These are phyloP conservation scores for Talaromyces sp. DNA, from an alignment of 2,329 filamentous ascomycete genomes.

Conservation along the genomic window DNA sequence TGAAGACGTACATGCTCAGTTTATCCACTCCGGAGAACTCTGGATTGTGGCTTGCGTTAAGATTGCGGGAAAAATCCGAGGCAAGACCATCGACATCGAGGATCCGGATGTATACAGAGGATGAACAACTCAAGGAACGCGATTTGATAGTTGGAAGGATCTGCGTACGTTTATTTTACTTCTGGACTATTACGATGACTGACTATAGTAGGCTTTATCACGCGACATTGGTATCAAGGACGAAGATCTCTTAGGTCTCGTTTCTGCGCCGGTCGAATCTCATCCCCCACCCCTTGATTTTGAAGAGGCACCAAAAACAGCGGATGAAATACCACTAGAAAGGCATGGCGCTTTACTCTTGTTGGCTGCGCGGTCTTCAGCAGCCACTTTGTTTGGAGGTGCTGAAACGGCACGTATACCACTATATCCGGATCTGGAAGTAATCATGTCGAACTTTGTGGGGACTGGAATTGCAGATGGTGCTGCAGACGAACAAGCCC, in stretches of 20 bases:
- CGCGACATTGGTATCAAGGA: constrained; percentile 50
- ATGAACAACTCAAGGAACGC: constrained; percentile 47
- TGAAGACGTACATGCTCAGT: constrained; percentile 55
- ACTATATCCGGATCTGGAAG: constrained; percentile 51
- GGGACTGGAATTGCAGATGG: constrained; percentile 37
- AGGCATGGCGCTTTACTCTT: constrained; percentile 52
- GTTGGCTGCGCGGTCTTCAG: constrained; percentile 49
- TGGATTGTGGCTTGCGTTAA: constrained; percentile 41
- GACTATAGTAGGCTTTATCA: constrained; percentile 43
- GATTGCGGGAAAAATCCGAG: constrained; percentile 55
- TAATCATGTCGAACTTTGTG: constrained; percentile 49
- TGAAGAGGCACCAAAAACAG: constrained; percentile 50
- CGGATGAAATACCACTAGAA: constrained; percentile 52
- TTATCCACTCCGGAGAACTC: constrained; percentile 31
- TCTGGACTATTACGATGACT: background rate
- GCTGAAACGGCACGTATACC: constrained; percentile 37
- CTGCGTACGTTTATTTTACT: constrained; percentile 31
- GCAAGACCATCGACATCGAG: constrained; percentile 33
- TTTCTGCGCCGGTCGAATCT: constrained; percentile 36
- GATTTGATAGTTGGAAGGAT: constrained; percentile 55
- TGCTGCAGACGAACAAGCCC: constrained; percentile 43
- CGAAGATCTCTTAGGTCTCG: constrained; percentile 44
- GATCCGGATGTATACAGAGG: constrained; percentile 47
- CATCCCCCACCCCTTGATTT: constrained; percentile 45
- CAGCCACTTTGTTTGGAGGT: constrained; percentile 45